Evolutionary conservation across 805 yeast species (phyloP).

Genomic region (Candida jianshihensis): DNA sequence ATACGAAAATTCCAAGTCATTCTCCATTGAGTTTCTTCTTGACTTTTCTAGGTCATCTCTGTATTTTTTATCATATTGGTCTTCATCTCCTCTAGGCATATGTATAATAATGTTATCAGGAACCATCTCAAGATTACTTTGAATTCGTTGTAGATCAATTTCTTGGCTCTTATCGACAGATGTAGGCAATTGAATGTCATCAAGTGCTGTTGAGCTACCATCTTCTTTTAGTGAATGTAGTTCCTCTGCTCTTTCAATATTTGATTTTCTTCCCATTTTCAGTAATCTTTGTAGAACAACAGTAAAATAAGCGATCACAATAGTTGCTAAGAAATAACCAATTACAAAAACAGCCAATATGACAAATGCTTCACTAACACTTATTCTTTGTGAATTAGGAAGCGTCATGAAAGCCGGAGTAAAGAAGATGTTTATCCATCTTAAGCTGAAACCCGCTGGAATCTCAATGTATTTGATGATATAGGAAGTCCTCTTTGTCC

Average conservation of each 20-base stretch:
- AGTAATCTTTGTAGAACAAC: slow-evolving; percentile 30
- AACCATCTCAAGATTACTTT: background rate
- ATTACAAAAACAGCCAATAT: slow-evolving; percentile 68
- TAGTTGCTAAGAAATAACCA: slow-evolving; percentile 51
- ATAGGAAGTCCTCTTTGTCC: slow-evolving; percentile 25
- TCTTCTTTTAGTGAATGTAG: slow-evolving; percentile 5
- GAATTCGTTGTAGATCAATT: background rate
- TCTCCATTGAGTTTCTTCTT: background rate
- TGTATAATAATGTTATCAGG: slow-evolving; percentile 1
- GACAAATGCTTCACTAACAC: slow-evolving; percentile 61
- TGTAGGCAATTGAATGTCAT: background rate
- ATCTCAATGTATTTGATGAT: slow-evolving; percentile 37
- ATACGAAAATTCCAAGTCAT: background rate
- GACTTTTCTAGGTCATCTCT: slow-evolving; percentile 11
- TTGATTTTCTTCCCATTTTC: slow-evolving; percentile 15
- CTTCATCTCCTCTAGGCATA: slow-evolving; percentile 18
- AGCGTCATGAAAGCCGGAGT: slow-evolving; percentile 70
- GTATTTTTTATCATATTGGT: slow-evolving; percentile 15
- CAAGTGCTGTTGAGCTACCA: slow-evolving; percentile 9
- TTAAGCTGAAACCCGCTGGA: slow-evolving; percentile 60
- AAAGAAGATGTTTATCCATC: slow-evolving; percentile 76
- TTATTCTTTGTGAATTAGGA: slow-evolving; percentile 59
- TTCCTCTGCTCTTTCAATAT: slow-evolving; percentile 26
- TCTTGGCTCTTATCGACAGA: background rate
- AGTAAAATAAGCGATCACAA: slow-evolving; percentile 42